phyloP scores from a whole-genome alignment of 257 asterid genomes.

The Solanum peruvianum region DNA sequence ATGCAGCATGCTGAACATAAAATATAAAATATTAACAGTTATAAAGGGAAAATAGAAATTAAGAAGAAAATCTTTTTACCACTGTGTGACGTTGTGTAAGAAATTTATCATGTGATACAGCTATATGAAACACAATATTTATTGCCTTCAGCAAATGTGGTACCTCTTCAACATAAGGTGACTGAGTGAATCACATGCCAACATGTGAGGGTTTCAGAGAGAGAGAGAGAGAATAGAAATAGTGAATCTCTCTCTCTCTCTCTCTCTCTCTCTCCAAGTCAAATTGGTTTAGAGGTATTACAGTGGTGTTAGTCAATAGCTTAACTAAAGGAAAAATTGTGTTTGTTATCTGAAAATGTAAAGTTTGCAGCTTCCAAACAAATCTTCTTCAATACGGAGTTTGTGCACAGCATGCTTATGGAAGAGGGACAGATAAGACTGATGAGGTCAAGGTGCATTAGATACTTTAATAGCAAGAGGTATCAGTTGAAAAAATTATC shows the following conservation, averaged over 20 bases:
- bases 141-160: background rate
- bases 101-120: background rate
- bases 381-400: background rate
- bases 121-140: background rate
- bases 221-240: background rate
- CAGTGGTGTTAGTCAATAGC: background rate
- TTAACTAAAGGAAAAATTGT: background rate
- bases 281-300: background rate
- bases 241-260: background rate
- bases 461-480: background rate
- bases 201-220: background rate
- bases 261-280: background rate
- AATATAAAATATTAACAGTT: background rate
- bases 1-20: conserved; percentile 48
- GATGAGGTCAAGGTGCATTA: background rate
- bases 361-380: background rate
- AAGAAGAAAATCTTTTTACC: background rate
- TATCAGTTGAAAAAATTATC: background rate
- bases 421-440: background rate
- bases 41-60: background rate
- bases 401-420: background rate
- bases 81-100: background rate
- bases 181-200: background rate
- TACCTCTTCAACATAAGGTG: background rate
- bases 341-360: background rate